Base-by-base conservation (phyloP, 768 basidiomycete species). In the Mycena floridula region DNA sequence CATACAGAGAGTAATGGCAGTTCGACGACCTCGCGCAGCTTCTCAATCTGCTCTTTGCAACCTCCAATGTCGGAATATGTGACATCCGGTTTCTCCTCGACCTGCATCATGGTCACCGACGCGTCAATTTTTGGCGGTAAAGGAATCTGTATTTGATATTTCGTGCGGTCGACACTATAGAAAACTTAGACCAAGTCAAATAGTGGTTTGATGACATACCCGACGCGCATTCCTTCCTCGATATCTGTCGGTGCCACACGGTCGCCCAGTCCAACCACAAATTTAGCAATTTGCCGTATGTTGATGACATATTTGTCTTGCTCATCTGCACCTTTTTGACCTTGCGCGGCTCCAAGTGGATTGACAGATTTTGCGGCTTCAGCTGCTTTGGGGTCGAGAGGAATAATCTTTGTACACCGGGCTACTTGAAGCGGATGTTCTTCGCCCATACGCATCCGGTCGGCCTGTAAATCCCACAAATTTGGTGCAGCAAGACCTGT, bases 181-280 rank as follows among this genome's bases (percentile, higher is more conserved):
- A 40, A 45, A 53, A 32, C 26, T 20, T 49, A 27, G 53, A 45
- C 42, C 5, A 36, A 30, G 25, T 16, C 7, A 38, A 11, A 37
- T 20, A 16, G n/a, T 11, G 13, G 1, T 16, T 5, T 25, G 30
- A 44, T 21, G 11, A 70, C 89, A 59, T 59, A 97, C 95, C 95
- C 96, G 30, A 99, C 96, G 43, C 96, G 85, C 96, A 99, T 99
- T n/a, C 96, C 96, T 71, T 99, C 96, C 63, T 99, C 96, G 43
- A 99, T 93, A 69, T 99, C 96, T 2, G 95, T 96, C 9, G 93
- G 89, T 20, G 96, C 90, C 2, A 99, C 93, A 32, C 92, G 85
- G 54, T 99, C 96, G 16, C 93, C 94, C 4, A 99, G 69, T 16
- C 93, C 96, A 35, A 99, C 96, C 8, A 99, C 96, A 60, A 97